Conservation (phyloP, 163 green algal species). For the Picocystis sp. region DNA sequence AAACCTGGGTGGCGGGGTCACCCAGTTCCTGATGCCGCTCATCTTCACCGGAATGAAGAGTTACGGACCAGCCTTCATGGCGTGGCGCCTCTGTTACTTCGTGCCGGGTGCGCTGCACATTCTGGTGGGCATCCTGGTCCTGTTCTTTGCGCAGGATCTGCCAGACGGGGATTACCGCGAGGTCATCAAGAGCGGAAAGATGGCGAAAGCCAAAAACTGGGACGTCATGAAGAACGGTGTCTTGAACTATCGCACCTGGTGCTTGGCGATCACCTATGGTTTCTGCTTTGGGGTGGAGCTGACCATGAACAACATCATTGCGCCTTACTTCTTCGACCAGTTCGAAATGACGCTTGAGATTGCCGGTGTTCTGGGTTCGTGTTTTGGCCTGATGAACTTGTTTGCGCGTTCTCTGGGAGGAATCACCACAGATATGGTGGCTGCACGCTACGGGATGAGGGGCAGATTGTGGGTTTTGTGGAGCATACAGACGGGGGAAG, state of each 20-base stretch:
- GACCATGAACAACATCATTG: conserved; percentile 83
- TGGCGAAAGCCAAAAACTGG: conserved; percentile 8
- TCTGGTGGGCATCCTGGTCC: conserved; percentile 43
- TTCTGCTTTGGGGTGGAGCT: conserved; percentile 88
- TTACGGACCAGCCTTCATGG: conserved; percentile 22
- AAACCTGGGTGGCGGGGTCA: conserved; percentile 83
- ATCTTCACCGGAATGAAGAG: conserved; percentile 34
- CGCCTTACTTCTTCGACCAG: conserved; percentile 71
- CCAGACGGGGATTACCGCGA: conserved; percentile 49
- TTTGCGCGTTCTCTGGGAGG: conserved; percentile 63
- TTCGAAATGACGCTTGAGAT: conserved; percentile 58
- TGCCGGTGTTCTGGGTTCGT: conserved; percentile 43
- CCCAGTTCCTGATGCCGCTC: conserved; percentile 80
- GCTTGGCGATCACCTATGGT: conserved; percentile 44
- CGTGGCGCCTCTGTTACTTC: conserved; percentile 84
- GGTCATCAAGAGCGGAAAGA: conserved; percentile 19
- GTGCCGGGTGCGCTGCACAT: conserved; percentile 68
- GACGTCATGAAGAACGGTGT: conserved; percentile 6
- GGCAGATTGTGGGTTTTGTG: conserved; percentile 63
- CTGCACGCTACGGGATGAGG: conserved; percentile 56
- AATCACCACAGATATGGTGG: conserved; percentile 45
- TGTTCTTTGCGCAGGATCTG: conserved; percentile 41
- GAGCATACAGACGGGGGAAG: conserved; percentile 29
- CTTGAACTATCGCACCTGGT: conserved; percentile 50
- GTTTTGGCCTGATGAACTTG: conserved; percentile 80